Percentiles rank a stretch among this genome's conserved stretches.
Conservation (phyloP, 2,329 filamentous ascomycete species). For the Tolypocladium ovalisporum region DNA sequence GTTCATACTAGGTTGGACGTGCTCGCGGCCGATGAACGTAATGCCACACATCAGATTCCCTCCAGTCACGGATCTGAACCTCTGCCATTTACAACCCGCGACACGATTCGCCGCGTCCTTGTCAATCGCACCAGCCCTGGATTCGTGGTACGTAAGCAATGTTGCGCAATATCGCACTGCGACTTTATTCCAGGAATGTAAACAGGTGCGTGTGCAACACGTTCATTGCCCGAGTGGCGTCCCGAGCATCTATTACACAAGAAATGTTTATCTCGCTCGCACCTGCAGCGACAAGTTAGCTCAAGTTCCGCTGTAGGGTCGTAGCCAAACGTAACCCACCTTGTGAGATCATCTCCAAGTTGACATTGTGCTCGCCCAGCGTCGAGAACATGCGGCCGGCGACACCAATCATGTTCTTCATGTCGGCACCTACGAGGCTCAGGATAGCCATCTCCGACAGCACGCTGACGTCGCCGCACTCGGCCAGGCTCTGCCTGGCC, state of each 20-base stretch:
- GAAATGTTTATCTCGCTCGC: conserved; percentile 99
- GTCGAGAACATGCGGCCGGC: conserved; percentile 92
- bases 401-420: conserved; percentile 96
- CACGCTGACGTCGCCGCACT: conserved; percentile 83
- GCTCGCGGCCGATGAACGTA: not conserved
- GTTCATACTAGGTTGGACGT: not conserved
- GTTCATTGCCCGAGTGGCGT: conserved; percentile 88
- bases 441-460: conserved; percentile 90
- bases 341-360: conserved; percentile 99
- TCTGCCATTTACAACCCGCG: not conserved
- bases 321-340: conserved; percentile 40
- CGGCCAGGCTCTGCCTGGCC: conserved; percentile 61
- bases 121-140: not conserved
- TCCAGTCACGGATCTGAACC: not conserved
- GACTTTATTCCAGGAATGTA: conserved; percentile 68
- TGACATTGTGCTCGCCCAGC: conserved; percentile 84
- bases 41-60: not conserved
- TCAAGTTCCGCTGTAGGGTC: not conserved
- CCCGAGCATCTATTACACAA: conserved; percentile 85
- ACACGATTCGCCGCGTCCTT: not conserved
- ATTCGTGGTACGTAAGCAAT: not conserved
- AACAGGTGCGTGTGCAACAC: conserved; percentile 95
- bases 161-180: not conserved
- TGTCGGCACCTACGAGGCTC: conserved; percentile 84
- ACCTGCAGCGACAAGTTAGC: conserved; percentile 36